Evolutionary conservation across 257 asterid genomes (phyloP).

Genomic region (Primulina eburnea): DNA sequence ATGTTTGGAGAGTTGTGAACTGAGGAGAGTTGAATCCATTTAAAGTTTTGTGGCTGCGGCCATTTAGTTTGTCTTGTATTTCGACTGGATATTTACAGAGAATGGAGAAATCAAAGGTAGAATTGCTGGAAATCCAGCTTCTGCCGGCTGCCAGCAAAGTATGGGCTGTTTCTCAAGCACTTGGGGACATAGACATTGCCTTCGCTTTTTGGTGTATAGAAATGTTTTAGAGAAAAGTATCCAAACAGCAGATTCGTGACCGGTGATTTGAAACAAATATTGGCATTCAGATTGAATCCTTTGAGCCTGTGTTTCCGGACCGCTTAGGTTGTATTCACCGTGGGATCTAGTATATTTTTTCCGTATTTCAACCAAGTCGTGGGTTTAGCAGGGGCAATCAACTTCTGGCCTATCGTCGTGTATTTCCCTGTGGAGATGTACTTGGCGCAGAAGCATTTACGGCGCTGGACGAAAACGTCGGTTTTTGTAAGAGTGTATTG

Average conservation of each 20-base stretch:
- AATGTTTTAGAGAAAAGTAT: constrained; percentile 36
- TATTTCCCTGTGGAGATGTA: constrained; percentile 90
- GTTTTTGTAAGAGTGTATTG: constrained; percentile 3
- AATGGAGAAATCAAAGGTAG: constrained; percentile 65
- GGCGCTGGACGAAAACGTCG: constrained; percentile 39
- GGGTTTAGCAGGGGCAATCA: constrained; percentile 72
- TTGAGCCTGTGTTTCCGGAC: constrained; percentile 55
- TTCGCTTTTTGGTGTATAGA: constrained; percentile 64
- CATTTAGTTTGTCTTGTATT: constrained; percentile 2
- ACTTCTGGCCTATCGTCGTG: constrained; percentile 71
- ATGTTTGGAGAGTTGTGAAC: not conserved
- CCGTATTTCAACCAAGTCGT: constrained; percentile 79
- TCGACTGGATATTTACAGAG: constrained; percentile 35
- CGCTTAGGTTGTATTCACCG: constrained; percentile 49
- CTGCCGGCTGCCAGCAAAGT: constrained; percentile 15
- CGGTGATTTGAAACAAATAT: constrained; percentile 35
- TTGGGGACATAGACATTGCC: constrained; percentile 71
- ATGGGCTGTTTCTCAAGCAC: constrained; percentile 44
- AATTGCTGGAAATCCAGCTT: constrained; percentile 54
- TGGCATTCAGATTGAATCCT: constrained; percentile 36
- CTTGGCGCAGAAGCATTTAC: constrained; percentile 48
- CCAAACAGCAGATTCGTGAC: constrained; percentile 42
- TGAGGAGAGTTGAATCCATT: not conserved
- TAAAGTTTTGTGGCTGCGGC: not conserved
- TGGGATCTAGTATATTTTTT: constrained; percentile 52